Conservation (phyloP, 2,329 filamentous ascomycete genomes). For the Calonectria multiphialidica region DNA sequence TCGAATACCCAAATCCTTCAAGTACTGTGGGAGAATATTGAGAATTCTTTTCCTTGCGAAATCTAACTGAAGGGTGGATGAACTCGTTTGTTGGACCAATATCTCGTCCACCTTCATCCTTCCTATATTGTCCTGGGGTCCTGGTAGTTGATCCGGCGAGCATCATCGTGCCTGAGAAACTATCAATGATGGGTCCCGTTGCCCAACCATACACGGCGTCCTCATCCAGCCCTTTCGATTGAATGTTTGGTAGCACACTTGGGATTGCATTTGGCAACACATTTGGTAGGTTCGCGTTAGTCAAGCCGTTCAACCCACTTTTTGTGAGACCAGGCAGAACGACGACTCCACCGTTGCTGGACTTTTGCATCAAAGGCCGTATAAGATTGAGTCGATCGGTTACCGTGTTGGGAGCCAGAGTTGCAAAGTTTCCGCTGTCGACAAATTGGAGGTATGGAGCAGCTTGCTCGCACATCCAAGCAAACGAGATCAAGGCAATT, state of each 20-base stretch:
- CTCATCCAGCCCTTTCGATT: background rate
- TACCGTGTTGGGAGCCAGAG: background rate
- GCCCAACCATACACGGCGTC: background rate
- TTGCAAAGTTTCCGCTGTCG: background rate
- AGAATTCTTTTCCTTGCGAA: background rate
- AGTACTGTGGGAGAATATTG: background rate
- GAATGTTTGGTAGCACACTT: background rate
- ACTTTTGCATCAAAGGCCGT: background rate
- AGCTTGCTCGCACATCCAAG: slow-evolving; percentile 1
- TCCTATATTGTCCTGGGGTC: background rate
- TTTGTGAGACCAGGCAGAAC: background rate
- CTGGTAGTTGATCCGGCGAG: background rate
- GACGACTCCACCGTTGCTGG: background rate
- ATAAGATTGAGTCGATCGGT: slow-evolving; percentile 1
- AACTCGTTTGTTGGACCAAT: background rate
- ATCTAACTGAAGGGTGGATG: background rate
- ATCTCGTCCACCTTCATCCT: background rate
- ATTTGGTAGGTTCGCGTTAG: background rate
- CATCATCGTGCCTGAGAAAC: background rate
- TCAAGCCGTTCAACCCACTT: background rate
- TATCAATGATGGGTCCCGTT: background rate
- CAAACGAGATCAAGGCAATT: background rate
- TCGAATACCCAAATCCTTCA: background rate
- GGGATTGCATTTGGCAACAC: background rate
- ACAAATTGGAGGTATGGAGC: background rate